Percentiles rank a stretch among this genome's conserved stretches.
Evolutionary conservation across 2,329 filamentous ascomycete species (phyloP).

Genomic region (Cercospora sesami): DNA sequence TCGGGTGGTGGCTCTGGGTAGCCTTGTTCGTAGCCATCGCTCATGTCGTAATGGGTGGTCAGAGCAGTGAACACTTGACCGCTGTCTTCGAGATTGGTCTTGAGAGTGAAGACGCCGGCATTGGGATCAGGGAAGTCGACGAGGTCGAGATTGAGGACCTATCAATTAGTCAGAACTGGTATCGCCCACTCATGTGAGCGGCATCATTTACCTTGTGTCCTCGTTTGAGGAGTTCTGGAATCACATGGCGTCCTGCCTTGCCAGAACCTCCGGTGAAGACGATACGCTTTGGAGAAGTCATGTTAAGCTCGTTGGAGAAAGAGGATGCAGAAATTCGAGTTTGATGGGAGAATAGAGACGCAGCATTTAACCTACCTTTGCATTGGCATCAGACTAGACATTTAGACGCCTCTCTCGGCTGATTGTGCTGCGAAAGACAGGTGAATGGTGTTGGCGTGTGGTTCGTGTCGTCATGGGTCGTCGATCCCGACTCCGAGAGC

Average conservation of each 20-base stretch:
- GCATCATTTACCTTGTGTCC: slow-evolving; percentile 45
- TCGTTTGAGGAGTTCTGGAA: slow-evolving; percentile 52
- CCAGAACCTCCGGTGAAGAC: slow-evolving; percentile 59
- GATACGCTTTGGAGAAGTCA: slow-evolving; percentile 41
- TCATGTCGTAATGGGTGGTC: slow-evolving; percentile 58
- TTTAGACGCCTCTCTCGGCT: slow-evolving; percentile 9
- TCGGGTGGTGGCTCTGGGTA: slow-evolving; percentile 52
- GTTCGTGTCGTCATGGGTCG: slow-evolving; percentile 9
- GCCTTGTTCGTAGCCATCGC: slow-evolving; percentile 48
- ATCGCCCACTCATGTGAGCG: background rate
- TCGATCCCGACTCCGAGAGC: background rate
- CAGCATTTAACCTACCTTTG: background rate
- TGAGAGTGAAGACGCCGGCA: slow-evolving; percentile 54
- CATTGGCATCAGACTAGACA: background rate
- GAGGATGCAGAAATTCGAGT: background rate
- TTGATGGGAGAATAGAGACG: background rate
- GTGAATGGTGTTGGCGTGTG: background rate
- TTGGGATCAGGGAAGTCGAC: slow-evolving; percentile 43
- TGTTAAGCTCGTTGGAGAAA: background rate
- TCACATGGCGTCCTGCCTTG: slow-evolving; percentile 58
- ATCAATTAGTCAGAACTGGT: background rate
- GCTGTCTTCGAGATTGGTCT: slow-evolving; percentile 56
- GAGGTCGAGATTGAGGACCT: slow-evolving; percentile 58
- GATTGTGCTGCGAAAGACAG: slow-evolving; percentile 9
- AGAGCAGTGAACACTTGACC: slow-evolving; percentile 60